Evolutionary conservation across 78 protist genomes (phyloP).

Genomic region (Chrysochromulina parva): DNA sequence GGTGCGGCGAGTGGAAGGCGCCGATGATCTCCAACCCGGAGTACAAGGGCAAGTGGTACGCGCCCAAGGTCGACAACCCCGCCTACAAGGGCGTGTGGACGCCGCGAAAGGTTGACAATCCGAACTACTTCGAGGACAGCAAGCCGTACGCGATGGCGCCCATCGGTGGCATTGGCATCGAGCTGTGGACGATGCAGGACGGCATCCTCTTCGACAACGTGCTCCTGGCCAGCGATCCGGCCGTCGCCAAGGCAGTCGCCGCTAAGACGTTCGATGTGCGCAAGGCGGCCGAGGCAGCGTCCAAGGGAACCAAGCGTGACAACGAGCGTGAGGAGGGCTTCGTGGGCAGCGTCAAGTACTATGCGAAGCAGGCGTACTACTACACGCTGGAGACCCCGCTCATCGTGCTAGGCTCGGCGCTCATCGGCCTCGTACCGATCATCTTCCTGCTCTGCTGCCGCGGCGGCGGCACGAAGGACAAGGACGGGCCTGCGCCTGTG

Average conservation of each 20-base stretch:
- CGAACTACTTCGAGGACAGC: background rate
- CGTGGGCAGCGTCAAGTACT: background rate
- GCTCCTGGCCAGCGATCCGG: background rate
- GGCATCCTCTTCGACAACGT: slow-evolving; percentile 15
- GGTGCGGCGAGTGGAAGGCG: slow-evolving; percentile 46
- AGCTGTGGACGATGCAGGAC: slow-evolving; percentile 36
- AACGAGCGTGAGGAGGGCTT: background rate
- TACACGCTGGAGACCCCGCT: background rate
- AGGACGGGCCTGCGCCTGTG: background rate
- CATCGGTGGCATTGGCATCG: slow-evolving; percentile 22
- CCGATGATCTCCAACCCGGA: slow-evolving; percentile 36
- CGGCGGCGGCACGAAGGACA: background rate
- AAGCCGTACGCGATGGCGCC: background rate
- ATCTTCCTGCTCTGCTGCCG: background rate
- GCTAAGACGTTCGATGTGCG: background rate
- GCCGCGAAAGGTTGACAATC: slow-evolving; percentile 30
- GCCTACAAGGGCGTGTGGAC: slow-evolving; percentile 36
- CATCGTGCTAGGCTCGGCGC: background rate
- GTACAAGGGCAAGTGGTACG: slow-evolving; percentile 40
- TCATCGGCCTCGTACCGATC: background rate
- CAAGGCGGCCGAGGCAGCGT: background rate
- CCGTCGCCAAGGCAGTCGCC: background rate
- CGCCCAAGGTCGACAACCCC: slow-evolving; percentile 32
- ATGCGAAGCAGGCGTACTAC: background rate
- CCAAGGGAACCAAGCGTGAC: background rate